phyloP scores from a whole-genome alignment of 139 green algal species.

The Volvox africanus region DNA sequence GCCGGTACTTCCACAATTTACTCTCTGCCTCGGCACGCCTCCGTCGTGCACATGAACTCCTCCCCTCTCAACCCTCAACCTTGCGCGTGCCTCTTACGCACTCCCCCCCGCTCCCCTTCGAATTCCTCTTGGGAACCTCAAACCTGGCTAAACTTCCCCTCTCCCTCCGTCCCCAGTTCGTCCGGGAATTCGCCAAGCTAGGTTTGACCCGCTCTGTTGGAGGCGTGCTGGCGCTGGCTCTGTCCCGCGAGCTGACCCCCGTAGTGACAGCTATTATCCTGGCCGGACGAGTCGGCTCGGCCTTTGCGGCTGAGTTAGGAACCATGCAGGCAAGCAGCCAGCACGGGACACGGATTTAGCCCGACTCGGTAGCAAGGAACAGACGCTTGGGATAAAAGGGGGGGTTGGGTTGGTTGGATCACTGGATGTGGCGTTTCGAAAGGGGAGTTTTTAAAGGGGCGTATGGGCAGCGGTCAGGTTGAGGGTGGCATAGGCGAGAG shows the following conservation, averaged over 20 bases:
- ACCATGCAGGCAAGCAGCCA: constrained; percentile 91
- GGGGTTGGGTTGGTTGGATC: too few species aligned
- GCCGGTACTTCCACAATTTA: neutral
- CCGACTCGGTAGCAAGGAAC: too few species aligned
- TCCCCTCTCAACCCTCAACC: neutral
- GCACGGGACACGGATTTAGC: too few species aligned
- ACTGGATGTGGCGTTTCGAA: too few species aligned
- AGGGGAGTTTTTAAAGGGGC: too few species aligned
- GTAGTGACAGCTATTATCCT: constrained; percentile 99
- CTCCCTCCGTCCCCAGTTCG: constrained; percentile 77
- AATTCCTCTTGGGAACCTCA: too few species aligned
- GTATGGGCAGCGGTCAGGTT: too few species aligned
- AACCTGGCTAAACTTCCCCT: neutral
- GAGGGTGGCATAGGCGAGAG: too few species aligned
- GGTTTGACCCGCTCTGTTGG: constrained; percentile 96
- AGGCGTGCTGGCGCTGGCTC: constrained; percentile 94
- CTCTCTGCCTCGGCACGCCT: neutral
- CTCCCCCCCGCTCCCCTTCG: neutral
- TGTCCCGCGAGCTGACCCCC: constrained; percentile 95
- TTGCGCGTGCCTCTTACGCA: too few species aligned
- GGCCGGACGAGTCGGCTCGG: constrained; percentile 93
- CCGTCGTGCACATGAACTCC: neutral
- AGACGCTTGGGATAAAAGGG: too few species aligned
- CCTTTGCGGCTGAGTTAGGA: constrained; percentile 98
- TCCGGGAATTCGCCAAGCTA: constrained; percentile 94